phyloP scores from a whole-genome alignment of 768 basidiomycete genomes.

The Russula sp. region DNA sequence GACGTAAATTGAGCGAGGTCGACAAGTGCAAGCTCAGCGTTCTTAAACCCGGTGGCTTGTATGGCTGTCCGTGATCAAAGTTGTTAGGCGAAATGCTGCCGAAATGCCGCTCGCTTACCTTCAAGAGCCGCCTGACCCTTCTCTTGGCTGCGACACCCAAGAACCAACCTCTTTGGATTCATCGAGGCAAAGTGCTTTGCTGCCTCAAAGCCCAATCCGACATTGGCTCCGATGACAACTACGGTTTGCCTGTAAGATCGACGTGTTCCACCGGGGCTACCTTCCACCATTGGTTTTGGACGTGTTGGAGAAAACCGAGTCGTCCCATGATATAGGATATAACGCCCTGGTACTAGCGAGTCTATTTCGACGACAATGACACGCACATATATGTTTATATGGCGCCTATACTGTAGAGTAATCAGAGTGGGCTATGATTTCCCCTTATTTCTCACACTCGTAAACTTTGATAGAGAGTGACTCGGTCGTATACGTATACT shows the following conservation, averaged over 20 bases:
- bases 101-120: too few species aligned
- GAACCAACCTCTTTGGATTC: slow-evolving; percentile 25
- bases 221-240: slow-evolving; percentile 29
- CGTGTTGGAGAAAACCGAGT: slow-evolving; percentile 6
- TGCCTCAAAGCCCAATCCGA: slow-evolving; percentile 28
- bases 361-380: too few species aligned
- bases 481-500: too few species aligned
- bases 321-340: slow-evolving; percentile 16
- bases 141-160: slow-evolving; percentile 22
- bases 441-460: too few species aligned
- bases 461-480: too few species aligned
- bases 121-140: slow-evolving; percentile 23
- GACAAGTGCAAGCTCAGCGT: slow-evolving; percentile 27
- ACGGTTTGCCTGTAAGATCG: slow-evolving; percentile 29
- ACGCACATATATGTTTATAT: not conserved
- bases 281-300: slow-evolving; percentile 14
- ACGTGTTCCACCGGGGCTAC: slow-evolving; percentile 14
- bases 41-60: slow-evolving; percentile 24
- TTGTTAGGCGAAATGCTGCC: too few species aligned
- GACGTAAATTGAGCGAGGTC: slow-evolving; percentile 35
- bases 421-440: too few species aligned
- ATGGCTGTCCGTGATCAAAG: slow-evolving; percentile 13
- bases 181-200: slow-evolving; percentile 26
- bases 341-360: not conserved
- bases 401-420: too few species aligned